Evolutionary conservation across 2,329 filamentous ascomycete genomes (phyloP).

Genomic region (Calonectria naviculata): DNA sequence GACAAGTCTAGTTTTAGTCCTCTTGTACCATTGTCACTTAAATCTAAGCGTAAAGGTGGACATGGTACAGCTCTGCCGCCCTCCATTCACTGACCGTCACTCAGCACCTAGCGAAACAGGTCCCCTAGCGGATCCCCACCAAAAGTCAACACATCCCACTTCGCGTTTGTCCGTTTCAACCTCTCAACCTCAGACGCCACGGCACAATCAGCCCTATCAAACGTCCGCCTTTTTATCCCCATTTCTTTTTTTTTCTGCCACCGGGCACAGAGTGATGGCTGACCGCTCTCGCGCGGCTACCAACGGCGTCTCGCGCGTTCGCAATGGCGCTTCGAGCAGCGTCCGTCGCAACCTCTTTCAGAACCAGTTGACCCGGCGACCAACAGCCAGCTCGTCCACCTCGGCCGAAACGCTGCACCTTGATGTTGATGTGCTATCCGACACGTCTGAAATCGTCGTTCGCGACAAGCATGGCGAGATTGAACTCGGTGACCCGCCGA

Average conservation of each 20-base stretch:
- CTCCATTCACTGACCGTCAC: background rate
- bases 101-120: constrained; percentile 1
- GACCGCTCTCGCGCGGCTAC: constrained; percentile 36
- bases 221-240: background rate
- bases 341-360: constrained; percentile 66
- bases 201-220: constrained; percentile 18
- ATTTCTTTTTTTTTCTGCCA: background rate
- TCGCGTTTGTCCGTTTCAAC: constrained; percentile 22
- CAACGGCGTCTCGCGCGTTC: constrained; percentile 29
- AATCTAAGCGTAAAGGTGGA: background rate
- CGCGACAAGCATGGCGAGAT: constrained; percentile 72
- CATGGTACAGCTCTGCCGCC: background rate
- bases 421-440: constrained; percentile 58
- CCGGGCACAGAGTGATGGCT: constrained; percentile 26
- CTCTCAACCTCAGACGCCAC: constrained; percentile 3
- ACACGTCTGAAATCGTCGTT: constrained; percentile 69
- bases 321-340: constrained; percentile 27
- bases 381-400: constrained; percentile 55
- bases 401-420: constrained; percentile 60
- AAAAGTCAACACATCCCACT: constrained; percentile 33
- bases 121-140: constrained; percentile 30
- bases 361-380: constrained; percentile 66
- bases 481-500: constrained; percentile 67
- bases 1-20: background rate
- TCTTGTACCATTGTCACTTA: background rate